Base-by-base conservation (phyloP, 352 stramenopile species). In the Phytopythium boreale region DNA sequence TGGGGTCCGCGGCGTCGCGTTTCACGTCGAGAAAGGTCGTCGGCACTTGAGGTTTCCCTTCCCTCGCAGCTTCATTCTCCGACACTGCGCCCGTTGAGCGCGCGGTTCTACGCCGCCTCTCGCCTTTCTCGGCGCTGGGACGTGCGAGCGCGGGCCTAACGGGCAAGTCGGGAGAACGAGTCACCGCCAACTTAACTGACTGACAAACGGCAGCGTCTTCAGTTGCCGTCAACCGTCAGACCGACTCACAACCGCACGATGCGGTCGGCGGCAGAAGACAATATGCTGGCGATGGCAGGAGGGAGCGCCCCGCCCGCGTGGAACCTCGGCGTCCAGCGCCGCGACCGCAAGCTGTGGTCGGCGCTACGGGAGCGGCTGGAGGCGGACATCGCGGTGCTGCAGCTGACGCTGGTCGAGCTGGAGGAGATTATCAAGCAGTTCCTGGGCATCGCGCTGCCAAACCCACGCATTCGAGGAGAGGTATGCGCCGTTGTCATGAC, bases 371-470 rank as follows among this genome's bases (percentile, higher is more conserved):
- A 89, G 57, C 74, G 77, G 24, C 49, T 91, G 20, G 79, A 93
- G 55, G 76, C 76, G 12, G 84, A 94, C 50, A 74, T 88, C 10
- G 47, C 66, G 1, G 70, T 75, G 64, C 63, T 82, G 61, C 68
- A 75, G 69, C 74, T 94, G 59, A 92, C 82, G 61, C 76, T 84
- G 11, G 85, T 93, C 59, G 82, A 94, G 49, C 64, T 92, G 59
- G 83, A 94, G 46, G 86, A 94, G n/a, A 89, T 92, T n/a, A 61
- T 94, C 4, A 75, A 74, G 46, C 83, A 94, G 62, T 63, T 92
- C n/a, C 59, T 89, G 43, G 56, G 50, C 49, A 65, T 92, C 24
- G 47, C 72, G 37, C 62, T 91, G 44, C 84, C 85, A n/a, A 90
- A 87, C 46, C 60, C 83, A 51, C 77, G 82, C 24, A 86, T 92